Evolutionary conservation across 768 basidiomycete species (phyloP).

Genomic region (Leccinum longicurvipes): DNA sequence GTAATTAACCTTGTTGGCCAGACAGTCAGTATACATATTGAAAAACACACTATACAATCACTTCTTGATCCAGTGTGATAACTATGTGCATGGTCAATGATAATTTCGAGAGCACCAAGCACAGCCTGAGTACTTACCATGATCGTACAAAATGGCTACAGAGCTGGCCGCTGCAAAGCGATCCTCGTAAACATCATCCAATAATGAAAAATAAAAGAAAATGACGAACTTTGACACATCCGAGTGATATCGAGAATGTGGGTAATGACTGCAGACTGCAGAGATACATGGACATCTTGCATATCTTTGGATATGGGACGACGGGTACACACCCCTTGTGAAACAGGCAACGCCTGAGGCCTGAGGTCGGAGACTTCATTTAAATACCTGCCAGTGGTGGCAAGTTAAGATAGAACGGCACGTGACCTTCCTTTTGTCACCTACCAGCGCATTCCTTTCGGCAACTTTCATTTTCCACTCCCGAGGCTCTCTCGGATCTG

Average conservation of each 20-base stretch:
- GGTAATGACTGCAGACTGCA: not conserved
- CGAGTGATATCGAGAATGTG: not conserved
- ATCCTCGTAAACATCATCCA: not conserved
- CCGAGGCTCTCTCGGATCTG: no score
- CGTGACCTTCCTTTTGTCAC: no score
- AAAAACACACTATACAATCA: not conserved
- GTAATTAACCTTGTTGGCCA: not conserved
- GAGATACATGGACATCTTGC: not conserved
- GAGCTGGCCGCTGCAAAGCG: not conserved
- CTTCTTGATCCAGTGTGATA: not conserved
- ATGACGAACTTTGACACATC: not conserved
- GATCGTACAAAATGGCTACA: not conserved
- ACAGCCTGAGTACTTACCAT: not conserved
- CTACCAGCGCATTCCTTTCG: no score
- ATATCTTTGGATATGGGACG: not conserved
- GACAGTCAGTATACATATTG: not conserved
- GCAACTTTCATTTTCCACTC: no score
- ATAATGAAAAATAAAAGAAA: not conserved
- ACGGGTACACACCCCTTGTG: not conserved
- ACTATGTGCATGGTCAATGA: conserved; percentile 1
- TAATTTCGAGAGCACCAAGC: not conserved
- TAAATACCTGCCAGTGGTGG: not conserved
- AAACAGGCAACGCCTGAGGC: not conserved
- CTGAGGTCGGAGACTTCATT: not conserved
- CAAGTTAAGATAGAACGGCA: no score